These are phyloP conservation scores for Colletotrichum lentis DNA, from an alignment of 2,329 filamentous ascomycete genomes.

Conservation along the genomic window DNA sequence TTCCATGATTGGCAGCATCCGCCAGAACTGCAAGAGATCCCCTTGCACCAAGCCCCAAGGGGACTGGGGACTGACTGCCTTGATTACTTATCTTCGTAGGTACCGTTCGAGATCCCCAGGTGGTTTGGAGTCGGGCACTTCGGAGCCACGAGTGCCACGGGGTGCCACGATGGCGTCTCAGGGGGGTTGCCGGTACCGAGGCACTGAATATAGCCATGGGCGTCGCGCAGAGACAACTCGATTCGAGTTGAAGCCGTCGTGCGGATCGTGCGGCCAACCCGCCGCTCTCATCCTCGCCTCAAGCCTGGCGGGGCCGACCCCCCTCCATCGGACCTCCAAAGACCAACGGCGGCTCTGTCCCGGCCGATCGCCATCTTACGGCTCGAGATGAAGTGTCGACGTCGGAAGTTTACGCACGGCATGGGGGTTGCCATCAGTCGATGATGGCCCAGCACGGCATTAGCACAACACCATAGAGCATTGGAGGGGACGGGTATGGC, in stretches of 20 bases:
- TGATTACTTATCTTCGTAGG: too few species aligned
- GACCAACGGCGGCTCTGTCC: background rate
- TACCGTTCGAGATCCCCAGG: background rate
- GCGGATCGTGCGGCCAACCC: slow-evolving; percentile 19
- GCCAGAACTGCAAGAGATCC: background rate
- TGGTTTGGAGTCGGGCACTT: background rate
- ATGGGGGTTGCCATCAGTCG: background rate
- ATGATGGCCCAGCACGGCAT: background rate
- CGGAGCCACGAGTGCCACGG: background rate
- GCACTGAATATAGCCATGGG: too few species aligned
- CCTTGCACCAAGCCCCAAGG: slow-evolving; percentile 13
- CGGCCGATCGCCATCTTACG: slow-evolving; percentile 6
- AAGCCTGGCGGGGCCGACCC: background rate
- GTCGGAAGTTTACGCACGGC: slow-evolving; percentile 15
- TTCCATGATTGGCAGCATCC: slow-evolving; percentile 10
- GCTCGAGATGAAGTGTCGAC: slow-evolving; percentile 9
- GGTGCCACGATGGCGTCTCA: background rate
- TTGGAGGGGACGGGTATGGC: background rate
- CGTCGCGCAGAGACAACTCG: background rate
- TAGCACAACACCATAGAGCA: background rate
- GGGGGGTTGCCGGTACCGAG: background rate
- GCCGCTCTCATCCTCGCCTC: background rate
- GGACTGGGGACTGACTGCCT: too few species aligned
- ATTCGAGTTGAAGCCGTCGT: slow-evolving; percentile 30
- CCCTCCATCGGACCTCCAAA: background rate